Conservation (phyloP, 495 filamentous ascomycete species). For the Trichoderma gamsii region DNA sequence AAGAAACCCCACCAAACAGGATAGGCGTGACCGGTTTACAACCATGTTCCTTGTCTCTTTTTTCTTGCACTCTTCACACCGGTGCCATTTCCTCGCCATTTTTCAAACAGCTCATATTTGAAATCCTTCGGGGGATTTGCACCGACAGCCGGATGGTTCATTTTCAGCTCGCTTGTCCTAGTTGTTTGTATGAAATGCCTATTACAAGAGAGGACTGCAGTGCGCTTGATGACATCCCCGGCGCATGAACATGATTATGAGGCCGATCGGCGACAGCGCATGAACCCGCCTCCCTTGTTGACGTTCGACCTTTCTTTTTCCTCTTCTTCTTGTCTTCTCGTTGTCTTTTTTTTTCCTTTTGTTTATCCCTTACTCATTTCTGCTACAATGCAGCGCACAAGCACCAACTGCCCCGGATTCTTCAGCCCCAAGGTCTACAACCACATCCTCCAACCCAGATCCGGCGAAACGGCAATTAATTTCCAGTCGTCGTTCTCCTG, state of each 20-base stretch:
- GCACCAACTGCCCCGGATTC: background rate
- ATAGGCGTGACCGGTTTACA: background rate
- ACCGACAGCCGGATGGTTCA: too few relatives aligned
- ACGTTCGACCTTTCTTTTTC: too few relatives aligned
- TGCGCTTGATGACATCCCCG: too few relatives aligned
- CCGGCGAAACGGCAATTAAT: background rate
- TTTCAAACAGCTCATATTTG: background rate
- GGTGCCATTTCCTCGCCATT: background rate
- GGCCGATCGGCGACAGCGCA: too few relatives aligned
- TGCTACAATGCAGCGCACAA: too few relatives aligned
- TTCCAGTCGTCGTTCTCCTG: background rate
- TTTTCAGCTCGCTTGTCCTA: too few relatives aligned
- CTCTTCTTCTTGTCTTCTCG: background rate
- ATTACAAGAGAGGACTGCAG: too few relatives aligned
- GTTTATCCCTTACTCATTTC: too few relatives aligned
- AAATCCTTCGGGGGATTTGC: too few relatives aligned
- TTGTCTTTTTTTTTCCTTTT: background rate
- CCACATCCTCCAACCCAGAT: background rate
- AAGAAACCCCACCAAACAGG: background rate
- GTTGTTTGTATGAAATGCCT: too few relatives aligned
- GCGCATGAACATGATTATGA: too few relatives aligned
- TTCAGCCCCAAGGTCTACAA: background rate
- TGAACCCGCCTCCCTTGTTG: too few relatives aligned
- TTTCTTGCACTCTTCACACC: background rate
- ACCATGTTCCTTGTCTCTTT: constrained; percentile 2